Conservation (phyloP, 2,329 filamentous ascomycete species). For the Ophiostoma triangulosporum region DNA sequence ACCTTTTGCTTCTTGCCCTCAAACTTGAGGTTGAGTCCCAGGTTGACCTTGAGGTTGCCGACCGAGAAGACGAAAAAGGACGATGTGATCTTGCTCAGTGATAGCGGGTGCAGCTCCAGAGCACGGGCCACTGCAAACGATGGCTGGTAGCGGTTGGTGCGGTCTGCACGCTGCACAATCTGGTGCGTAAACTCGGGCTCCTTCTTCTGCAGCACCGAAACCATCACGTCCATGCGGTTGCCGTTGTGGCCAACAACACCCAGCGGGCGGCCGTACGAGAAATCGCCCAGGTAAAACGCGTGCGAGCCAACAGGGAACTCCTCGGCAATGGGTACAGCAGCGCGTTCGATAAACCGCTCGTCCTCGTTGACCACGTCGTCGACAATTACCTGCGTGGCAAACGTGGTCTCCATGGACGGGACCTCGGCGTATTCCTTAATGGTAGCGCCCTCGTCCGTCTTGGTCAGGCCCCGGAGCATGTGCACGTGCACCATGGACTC, state of each 20-base stretch:
- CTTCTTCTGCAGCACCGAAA: conserved; percentile 57
- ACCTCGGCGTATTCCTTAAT: conserved; percentile 87
- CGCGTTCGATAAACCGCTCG: conserved; percentile 81
- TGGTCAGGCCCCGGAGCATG: conserved; percentile 80
- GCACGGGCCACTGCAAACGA: conserved; percentile 80
- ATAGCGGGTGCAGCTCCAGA: conserved; percentile 69
- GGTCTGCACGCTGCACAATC: conserved; percentile 59
- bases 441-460: conserved; percentile 80
- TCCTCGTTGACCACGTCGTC: conserved; percentile 85
- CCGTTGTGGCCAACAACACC: conserved; percentile 62
- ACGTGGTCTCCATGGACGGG: conserved; percentile 73
- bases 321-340: conserved; percentile 75
- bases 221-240: conserved; percentile 61
- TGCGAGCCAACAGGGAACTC: conserved; percentile 76
- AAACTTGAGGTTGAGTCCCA: conserved; percentile 93
- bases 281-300: conserved; percentile 90
- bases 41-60: conserved; percentile 62
- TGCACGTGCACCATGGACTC: conserved; percentile 87
- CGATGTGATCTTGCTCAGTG: conserved; percentile 90
- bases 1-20: conserved; percentile 93
- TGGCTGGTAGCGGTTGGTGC: conserved; percentile 62
- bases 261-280: conserved; percentile 81
- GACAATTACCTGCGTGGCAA: conserved; percentile 82
- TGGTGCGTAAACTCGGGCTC: conserved; percentile 71
- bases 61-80: conserved; percentile 73